A percentile compares a stretch with the other conserved stretches of the same genome.
phyloP scores from a whole-genome alignment of 1,284 basidiomycete genomes.

The Cryptococcus sp. region DNA sequence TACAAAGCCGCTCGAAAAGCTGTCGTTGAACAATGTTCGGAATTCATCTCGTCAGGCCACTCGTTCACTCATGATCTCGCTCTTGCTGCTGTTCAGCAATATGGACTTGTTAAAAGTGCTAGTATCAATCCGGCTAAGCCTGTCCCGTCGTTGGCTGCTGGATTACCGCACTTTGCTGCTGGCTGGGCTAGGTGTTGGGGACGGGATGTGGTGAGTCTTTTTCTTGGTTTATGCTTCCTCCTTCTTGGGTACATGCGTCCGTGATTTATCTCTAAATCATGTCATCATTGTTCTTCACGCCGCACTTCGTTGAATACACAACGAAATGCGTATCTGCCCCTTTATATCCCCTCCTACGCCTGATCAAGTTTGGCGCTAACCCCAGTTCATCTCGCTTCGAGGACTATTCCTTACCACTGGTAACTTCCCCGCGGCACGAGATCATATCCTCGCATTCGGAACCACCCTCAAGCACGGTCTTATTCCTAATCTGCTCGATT shows the following conservation, averaged over 20 bases:
- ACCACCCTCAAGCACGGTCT: constrained; percentile 75
- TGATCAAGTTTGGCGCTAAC: neutral
- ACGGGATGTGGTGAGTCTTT: constrained; percentile 63
- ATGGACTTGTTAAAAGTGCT: constrained; percentile 80
- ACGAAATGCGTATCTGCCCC: no score
- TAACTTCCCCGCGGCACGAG: constrained; percentile 75
- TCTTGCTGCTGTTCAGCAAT: constrained; percentile 83
- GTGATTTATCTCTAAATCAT: no score
- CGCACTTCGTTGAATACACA: no score
- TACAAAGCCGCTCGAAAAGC: constrained; percentile 80
- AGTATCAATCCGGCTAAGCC: constrained; percentile 64
- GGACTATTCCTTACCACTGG: constrained; percentile 90
- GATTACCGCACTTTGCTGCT: constrained; percentile 83
- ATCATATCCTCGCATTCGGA: constrained; percentile 83
- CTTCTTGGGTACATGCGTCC: no score
- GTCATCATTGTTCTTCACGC: no score
- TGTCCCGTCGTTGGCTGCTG: constrained; percentile 83
- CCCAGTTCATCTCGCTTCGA: constrained; percentile 75
- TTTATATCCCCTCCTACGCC: no score
- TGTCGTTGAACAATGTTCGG: constrained; percentile 78
- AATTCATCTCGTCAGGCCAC: constrained; percentile 76
- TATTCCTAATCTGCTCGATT: constrained; percentile 90
- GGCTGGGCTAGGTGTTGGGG: constrained; percentile 96
- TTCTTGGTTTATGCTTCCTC: neutral
- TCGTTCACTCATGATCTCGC: constrained; percentile 86